Evolutionary conservation across 495 filamentous ascomycete genomes (phyloP), one percentile per base, ranked within the genome.

Genomic region (Penicillium daleae): DNA sequence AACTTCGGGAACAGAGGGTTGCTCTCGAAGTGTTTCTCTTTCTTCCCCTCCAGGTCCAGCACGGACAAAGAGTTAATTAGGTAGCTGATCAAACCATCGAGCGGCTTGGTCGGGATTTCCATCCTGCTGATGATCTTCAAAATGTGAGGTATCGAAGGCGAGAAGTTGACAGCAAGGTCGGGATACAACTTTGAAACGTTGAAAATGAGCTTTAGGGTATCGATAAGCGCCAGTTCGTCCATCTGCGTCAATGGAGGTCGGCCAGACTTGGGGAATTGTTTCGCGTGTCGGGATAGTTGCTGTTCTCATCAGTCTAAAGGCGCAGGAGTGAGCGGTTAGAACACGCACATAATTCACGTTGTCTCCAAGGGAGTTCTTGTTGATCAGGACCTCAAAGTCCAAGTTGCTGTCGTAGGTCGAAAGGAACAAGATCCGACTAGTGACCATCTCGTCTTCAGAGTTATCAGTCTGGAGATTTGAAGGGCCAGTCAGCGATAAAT

Each of bases 121-220:
- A 80, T 77, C n/a, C 78, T 77, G 44, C 72, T 75, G 35, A 99
- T 83, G 13, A 97, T 84, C 58, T 86, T 89, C 61, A 95, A 78
- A 13, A 99, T 86, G 57, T 85, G 82, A 4, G 88, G 84, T 33
- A 96, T 83, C 0, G 90, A 87, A 17, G 80, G 74, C 0, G 86
- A 84, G 71, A 96, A 96, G 1, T 79, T 73, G 21, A 69, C 71
- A 24, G 79, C 69, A 13, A 88, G 78, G 55, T 86, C 78, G 0
- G 88, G 85, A 66, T 86, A 88, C 64, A 88, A 85, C 69, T 92
- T 87, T 6, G 87, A 89, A 40, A 97, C 76, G 73, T 97, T 97
- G 78, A 96, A 99, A 7, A 97, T 75, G 46, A 99, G 80, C 69
- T 97, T 97, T 13, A 96, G 76, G 2, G 88, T 92, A 69, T 99